Base-by-base conservation (phyloP, 2,329 filamentous ascomycete genomes). In the Ophiosphaerella korrae region DNA sequence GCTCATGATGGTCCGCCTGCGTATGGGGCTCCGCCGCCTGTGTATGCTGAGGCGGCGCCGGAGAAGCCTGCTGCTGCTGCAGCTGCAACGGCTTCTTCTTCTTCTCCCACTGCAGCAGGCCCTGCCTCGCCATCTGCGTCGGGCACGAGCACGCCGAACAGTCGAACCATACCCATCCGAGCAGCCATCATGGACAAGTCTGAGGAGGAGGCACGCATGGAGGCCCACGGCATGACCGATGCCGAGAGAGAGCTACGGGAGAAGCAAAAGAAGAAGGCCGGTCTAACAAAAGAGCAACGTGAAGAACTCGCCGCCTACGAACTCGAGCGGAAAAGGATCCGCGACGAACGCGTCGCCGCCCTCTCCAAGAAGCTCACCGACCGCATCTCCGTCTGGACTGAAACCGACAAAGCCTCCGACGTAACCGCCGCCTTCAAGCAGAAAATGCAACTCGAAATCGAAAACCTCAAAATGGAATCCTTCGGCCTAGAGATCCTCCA, bases 381-480 rank as follows among this genome's bases (percentile, higher is more conserved):
- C 73, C 88, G 92, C 51, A 85, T 97, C 68, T 92, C 88, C 59
- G 86, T 97, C 36, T 97, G 92, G 93, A 97, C 94, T 5, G 94
- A 99, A 80, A 97, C 93, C 3, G 94, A 97, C 77, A 96, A 94
- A 78, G 85, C 88, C 39, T 55, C 76, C 12, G 92, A 96, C 63
- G 90, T 97, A 52, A 97, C 93, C 31, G 79, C 78, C 50, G 90
- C 94, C 0, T 99, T 97, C 80, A 88, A 92, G 73, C 90, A 93
- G 72, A 97, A 99, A 84, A 97, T 90, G 62, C 85, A 88, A 35
- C 85, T 97, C 35, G 94, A 99, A 77, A 90, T 96, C 23, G 94
- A 99, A 79, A 96, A 97, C 71, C 81, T 99, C 64, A 99, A 97
- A 82, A 99, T 99, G 91, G 94, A 99, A 77, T 95, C 90, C 0